These are phyloP conservation scores for Capronia epimyces DNA, from an alignment of 2,329 filamentous ascomycete genomes.

Conservation along the genomic window DNA sequence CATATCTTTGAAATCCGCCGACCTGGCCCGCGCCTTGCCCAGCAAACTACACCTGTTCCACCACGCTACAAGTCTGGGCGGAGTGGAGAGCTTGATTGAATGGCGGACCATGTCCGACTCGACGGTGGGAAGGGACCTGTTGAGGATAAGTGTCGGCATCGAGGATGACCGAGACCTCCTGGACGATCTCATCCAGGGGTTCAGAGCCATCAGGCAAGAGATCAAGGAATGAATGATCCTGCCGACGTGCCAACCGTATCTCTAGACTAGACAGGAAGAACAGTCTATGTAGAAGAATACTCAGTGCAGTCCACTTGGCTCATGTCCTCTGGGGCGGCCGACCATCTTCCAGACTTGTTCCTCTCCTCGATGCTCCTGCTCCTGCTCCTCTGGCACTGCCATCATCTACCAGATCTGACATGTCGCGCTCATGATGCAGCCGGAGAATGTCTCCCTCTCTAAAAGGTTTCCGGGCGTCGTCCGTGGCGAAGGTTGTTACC, in stretches of 20 bases:
- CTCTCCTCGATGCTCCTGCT: neutral
- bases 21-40: conserved; percentile 63
- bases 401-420: conserved; percentile 1
- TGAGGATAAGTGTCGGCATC: conserved; percentile 80
- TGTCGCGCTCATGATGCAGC: conserved; percentile 10
- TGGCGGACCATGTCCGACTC: conserved; percentile 87
- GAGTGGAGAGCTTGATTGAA: conserved; percentile 93
- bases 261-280: neutral
- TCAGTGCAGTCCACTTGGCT: neutral
- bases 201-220: conserved; percentile 48
- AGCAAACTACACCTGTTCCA: conserved; percentile 78
- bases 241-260: no score
- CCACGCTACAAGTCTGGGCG: conserved; percentile 88
- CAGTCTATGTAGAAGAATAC: no score
- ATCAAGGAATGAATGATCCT: neutral
- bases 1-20: conserved; percentile 58
- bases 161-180: conserved; percentile 81
- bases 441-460: conserved; percentile 16
- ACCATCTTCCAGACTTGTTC: neutral
- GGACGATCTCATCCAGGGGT: conserved; percentile 64
- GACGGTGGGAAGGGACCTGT: conserved; percentile 62
- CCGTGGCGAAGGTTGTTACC: conserved; percentile 2
- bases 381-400: neutral
- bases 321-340: conserved; percentile 5
- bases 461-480: conserved; percentile 4